A percentile compares a stretch with the other conserved stretches of the same genome.
phyloP scores from a whole-genome alignment of 495 filamentous ascomycete genomes.

The Aspergillus nidulans region DNA sequence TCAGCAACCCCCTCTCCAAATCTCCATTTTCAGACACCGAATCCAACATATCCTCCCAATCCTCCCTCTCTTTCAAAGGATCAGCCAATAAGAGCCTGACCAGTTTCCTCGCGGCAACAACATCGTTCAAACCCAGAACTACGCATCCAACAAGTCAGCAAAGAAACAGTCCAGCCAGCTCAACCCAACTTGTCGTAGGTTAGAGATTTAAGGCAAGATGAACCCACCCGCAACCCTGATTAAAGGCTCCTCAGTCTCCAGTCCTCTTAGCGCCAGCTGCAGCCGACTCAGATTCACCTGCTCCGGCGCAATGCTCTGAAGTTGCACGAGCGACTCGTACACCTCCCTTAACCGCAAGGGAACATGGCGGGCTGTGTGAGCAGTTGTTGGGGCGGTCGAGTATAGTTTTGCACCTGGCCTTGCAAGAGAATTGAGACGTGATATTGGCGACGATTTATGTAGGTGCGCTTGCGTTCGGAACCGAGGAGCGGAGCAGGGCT shows the following conservation, averaged over 20 bases:
- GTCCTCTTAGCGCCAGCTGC: slow-evolving; percentile 71
- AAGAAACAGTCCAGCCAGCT: background rate
- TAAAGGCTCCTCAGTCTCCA: slow-evolving; percentile 64
- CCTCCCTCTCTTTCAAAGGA: slow-evolving; percentile 57
- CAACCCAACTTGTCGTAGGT: background rate
- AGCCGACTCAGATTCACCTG: slow-evolving; percentile 72
- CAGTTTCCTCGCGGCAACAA: slow-evolving; percentile 52
- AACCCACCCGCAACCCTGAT: slow-evolving; percentile 64
- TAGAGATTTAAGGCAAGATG: background rate
- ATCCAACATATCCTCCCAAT: slow-evolving; percentile 69
- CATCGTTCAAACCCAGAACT: slow-evolving; percentile 52
- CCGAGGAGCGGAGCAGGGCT: background rate
- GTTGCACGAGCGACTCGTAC: slow-evolving; percentile 54
- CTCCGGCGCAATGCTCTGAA: slow-evolving; percentile 58
- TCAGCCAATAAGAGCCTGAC: slow-evolving; percentile 72
- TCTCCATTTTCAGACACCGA: slow-evolving; percentile 21
- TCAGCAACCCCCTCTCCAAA: slow-evolving; percentile 48
- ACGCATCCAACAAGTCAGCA: background rate
- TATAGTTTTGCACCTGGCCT: background rate
- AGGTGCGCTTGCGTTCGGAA: background rate
- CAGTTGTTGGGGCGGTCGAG: background rate
- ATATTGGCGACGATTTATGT: background rate
- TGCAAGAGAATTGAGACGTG: background rate
- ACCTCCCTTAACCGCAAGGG: slow-evolving; percentile 47
- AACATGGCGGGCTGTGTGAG: slow-evolving; percentile 24